Percentiles rank a stretch among this genome's conserved stretches.
Evolutionary conservation across 805 yeast species (phyloP).

Genomic region (Deakozyma indianensis): DNA sequence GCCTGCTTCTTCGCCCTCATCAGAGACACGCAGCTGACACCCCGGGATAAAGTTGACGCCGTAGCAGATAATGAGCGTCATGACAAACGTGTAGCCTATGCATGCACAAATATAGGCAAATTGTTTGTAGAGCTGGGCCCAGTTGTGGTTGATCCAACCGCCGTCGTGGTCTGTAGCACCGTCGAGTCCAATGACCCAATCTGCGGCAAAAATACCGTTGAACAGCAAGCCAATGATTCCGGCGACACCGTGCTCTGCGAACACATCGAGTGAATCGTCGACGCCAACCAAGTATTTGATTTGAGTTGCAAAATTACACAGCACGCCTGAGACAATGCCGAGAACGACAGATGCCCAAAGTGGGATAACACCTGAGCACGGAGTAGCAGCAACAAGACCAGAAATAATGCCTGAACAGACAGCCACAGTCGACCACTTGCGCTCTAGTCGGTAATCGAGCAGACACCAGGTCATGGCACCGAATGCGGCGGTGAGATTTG

Average conservation of each 20-base stretch:
- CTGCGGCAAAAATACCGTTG: slow-evolving; percentile 77
- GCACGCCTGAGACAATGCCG: slow-evolving; percentile 66
- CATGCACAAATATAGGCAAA: slow-evolving; percentile 69
- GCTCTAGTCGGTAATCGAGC: slow-evolving; percentile 75
- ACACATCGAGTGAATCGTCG: slow-evolving; percentile 86
- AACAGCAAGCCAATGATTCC: slow-evolving; percentile 84
- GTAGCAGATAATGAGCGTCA: slow-evolving; percentile 64
- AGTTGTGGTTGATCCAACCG: slow-evolving; percentile 86
- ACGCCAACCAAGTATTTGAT: slow-evolving; percentile 66
- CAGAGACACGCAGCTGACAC: slow-evolving; percentile 62
- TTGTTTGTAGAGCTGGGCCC: slow-evolving; percentile 83
- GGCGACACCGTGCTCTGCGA: slow-evolving; percentile 98
- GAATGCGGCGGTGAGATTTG: slow-evolving; percentile 77
- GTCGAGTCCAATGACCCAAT: slow-evolving; percentile 82
- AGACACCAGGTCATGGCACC: slow-evolving; percentile 90
- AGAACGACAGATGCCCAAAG: slow-evolving; percentile 80
- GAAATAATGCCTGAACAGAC: slow-evolving; percentile 91
- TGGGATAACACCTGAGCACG: slow-evolving; percentile 83
- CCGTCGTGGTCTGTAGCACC: slow-evolving; percentile 74
- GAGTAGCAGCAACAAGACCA: slow-evolving; percentile 95
- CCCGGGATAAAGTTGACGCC: slow-evolving; percentile 71
- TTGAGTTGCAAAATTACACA: slow-evolving; percentile 84
- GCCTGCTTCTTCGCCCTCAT: slow-evolving; percentile 77
- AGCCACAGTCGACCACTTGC: slow-evolving; percentile 90
- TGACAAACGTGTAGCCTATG: slow-evolving; percentile 57